A percentile compares a stretch with the other conserved stretches of the same genome.
Conservation (phyloP, 257 asterid species). For the Solanum corneliomulleri region DNA sequence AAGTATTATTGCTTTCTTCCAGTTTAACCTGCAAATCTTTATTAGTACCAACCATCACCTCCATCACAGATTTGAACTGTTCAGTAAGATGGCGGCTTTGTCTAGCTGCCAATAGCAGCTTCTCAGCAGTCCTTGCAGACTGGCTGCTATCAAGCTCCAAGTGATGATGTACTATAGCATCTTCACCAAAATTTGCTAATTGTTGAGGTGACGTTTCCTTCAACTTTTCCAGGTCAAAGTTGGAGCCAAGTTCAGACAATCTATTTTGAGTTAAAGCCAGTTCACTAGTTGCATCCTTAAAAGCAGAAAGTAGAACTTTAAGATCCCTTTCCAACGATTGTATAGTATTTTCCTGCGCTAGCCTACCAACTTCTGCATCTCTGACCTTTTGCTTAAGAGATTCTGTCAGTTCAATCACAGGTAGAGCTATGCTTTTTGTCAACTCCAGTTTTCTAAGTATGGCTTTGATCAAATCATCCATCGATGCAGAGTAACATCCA, state of each 20-base stretch:
- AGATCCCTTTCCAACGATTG: conserved; percentile 39
- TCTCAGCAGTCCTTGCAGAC: conserved; percentile 40
- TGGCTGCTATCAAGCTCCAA: conserved; percentile 23
- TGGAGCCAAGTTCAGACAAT: conserved; percentile 29
- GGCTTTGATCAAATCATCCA: conserved; percentile 44
- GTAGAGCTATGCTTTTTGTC: conserved; percentile 28
- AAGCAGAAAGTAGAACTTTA: conserved; percentile 52
- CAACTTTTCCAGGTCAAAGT: conserved; percentile 18
- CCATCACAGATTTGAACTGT: conserved; percentile 29
- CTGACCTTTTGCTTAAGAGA: conserved; percentile 44
- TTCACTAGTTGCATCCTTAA: conserved; percentile 44
- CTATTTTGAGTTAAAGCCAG: conserved; percentile 36
- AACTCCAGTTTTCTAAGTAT: conserved; percentile 32
- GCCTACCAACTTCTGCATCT: conserved; percentile 39
- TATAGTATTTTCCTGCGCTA: conserved; percentile 34
- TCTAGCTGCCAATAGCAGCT: conserved; percentile 46
- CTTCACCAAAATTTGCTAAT: conserved; percentile 16
- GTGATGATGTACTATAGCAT: conserved; percentile 10
- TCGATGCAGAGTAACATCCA: conserved; percentile 26
- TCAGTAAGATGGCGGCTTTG: conserved; percentile 30
- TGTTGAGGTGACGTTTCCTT: conserved; percentile 19
- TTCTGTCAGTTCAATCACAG: conserved; percentile 21
- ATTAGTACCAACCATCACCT: conserved; percentile 18
- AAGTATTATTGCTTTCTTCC: conserved; percentile 33
- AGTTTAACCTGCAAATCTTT: conserved; percentile 42